Evolutionary conservation across 2,329 filamentous ascomycete species (phyloP), one percentile per base, ranked within the genome.

Genomic region (Elsinoe arachidis): DNA sequence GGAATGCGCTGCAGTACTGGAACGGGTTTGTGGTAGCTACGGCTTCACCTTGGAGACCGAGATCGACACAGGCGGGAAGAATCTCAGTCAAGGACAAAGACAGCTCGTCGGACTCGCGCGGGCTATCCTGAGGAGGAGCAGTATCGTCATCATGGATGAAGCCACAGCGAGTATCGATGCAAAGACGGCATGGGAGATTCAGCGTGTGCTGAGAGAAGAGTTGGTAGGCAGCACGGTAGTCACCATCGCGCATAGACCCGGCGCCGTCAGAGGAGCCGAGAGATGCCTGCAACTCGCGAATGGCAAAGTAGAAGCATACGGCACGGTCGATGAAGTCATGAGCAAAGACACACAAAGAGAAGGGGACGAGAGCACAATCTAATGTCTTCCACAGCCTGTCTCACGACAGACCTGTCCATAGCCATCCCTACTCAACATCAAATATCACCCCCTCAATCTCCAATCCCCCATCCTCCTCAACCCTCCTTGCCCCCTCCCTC

Each of bases 91-190:
- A 63, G 84, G 83, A 0, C 83, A 87, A 65, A 71, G 83, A 47
- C 84, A 87, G 64, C 73, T 87, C 0, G 80, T 87, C 2, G 83
- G 82, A 0, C 72, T 87, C 1, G 80, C 83, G 0, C 68, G 84
- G n/a, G 82, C 84, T 0, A 76, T 86, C 55, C 68, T 87, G 47
- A 70, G 83, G 7, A 70, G 79, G n/a, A 83, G 80, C 58, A 72
- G 80, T 0, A 78, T 86, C 60, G 73, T 87, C 9, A 79, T 87
- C 53, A 75, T 87, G 65, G 84, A 87, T 63, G 84, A 86, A 64
- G 83, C 83, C 2, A 85, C 83, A 1, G 82, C 83, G 2, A 82
- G 78, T 51, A 83, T 85, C 60, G 83, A 86, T 66, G 74, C 77
- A 55, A 80, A 84, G 61, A 85, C 82, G 1, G 80, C 82, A 14